A percentile compares a stretch with the other conserved stretches of the same genome.
These are phyloP conservation scores for Citrus medica DNA, from an alignment of 345 rosid genomes.

Conservation along the genomic window DNA sequence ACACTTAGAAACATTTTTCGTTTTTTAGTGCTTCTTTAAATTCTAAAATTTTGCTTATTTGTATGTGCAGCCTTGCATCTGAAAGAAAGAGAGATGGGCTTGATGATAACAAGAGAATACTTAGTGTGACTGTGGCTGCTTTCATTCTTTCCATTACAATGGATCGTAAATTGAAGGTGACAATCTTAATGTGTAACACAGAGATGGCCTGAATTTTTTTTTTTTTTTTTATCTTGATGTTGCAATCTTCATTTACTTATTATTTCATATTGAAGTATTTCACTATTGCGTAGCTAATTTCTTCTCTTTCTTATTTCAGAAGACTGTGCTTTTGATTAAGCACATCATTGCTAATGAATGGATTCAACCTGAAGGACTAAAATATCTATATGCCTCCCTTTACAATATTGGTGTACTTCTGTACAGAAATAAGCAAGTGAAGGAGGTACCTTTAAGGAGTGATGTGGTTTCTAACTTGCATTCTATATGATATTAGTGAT, in stretches of 20 bases:
- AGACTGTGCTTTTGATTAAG: constrained; percentile 40
- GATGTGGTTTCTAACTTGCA: constrained; percentile 1
- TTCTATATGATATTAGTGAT: background rate
- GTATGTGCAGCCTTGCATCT: constrained; percentile 41
- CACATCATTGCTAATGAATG: constrained; percentile 54
- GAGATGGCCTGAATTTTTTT: background rate
- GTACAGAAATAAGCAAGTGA: constrained; percentile 57
- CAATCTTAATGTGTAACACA: constrained; percentile 12
- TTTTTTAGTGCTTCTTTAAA: background rate
- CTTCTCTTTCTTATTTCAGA: constrained; percentile 46
- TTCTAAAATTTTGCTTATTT: constrained; percentile 9
- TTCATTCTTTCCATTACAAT: constrained; percentile 61
- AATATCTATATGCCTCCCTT: constrained; percentile 50
- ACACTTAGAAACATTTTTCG: constrained; percentile 3
- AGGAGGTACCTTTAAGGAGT: constrained; percentile 51
- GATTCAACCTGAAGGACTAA: constrained; percentile 67
- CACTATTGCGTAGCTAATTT: constrained; percentile 22
- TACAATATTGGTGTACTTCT: constrained; percentile 62
- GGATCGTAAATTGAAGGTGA: constrained; percentile 57
- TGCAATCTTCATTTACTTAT: constrained; percentile 1
- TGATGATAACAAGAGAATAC: constrained; percentile 48
- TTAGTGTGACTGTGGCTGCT: constrained; percentile 59
- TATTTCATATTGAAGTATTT: constrained; percentile 12
- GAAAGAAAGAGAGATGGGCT: constrained; percentile 39
- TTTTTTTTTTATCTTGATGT: background rate